Percentiles rank a stretch among this genome's conserved stretches.
phyloP scores from a whole-genome alignment of 768 basidiomycete genomes.

The Stropharia rugosoannulata region DNA sequence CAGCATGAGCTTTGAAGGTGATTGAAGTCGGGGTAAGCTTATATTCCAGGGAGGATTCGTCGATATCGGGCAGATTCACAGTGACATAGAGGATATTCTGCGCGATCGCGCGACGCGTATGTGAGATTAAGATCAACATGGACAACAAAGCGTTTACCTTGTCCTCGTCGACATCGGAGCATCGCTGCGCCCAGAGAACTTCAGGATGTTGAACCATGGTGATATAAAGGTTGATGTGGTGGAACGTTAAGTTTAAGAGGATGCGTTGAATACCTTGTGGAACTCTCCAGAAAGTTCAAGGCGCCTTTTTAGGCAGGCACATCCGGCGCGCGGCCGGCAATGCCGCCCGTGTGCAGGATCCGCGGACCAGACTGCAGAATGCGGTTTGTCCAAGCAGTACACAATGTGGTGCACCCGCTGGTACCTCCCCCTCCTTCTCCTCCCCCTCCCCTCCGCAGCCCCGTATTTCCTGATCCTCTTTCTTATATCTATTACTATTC shows the following conservation, averaged over 20 bases:
- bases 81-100: conserved; percentile 90
- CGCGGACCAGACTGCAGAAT: background rate
- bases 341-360: conserved; percentile 8
- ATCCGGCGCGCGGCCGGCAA: background rate
- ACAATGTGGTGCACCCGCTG: conserved; percentile 80
- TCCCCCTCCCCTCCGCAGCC: conserved; percentile 78
- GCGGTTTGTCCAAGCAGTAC: conserved; percentile 1
- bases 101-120: conserved; percentile 18
- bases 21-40: conserved; percentile 55
- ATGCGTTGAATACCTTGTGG: conserved; percentile 23
- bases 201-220: conserved; percentile 72
- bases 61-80: conserved; percentile 78
- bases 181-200: conserved; percentile 94
- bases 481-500: conserved; percentile 72
- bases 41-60: conserved; percentile 55
- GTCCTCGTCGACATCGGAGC: conserved; percentile 56
- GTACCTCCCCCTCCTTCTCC: conserved; percentile 75
- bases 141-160: conserved; percentile 51
- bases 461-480: conserved; percentile 81
- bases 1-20: conserved; percentile 64
- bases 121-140: conserved; percentile 9
- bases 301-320: conserved; percentile 13
- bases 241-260: conserved; percentile 19
- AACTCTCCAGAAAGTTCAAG: conserved; percentile 44
- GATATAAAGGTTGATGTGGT: conserved; percentile 13